phyloP scores from a whole-genome alignment of 352 stramenopile species.

The Stramenopiles sp. region DNA sequence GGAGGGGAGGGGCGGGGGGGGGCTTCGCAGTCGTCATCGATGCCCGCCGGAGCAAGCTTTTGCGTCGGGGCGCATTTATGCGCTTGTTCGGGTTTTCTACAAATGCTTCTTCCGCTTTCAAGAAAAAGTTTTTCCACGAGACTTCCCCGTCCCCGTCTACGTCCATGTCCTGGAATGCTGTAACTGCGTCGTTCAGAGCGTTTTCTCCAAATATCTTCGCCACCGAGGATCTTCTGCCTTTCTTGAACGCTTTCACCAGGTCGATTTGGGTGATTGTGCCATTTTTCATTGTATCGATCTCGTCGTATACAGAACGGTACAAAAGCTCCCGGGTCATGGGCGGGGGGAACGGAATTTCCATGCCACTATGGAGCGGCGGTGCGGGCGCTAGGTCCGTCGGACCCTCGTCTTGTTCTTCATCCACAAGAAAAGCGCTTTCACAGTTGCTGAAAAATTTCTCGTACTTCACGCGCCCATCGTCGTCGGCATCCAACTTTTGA shows the following conservation, averaged over 20 bases:
- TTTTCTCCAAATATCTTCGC: slow-evolving; percentile 11
- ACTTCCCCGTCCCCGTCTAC: slow-evolving; percentile 1
- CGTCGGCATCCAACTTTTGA: slow-evolving; percentile 2
- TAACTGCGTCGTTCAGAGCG: neutral
- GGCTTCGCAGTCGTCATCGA: neutral
- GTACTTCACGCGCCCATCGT: neutral
- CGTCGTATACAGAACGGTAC: slow-evolving; percentile 9
- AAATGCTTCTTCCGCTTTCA: slow-evolving; percentile 10
- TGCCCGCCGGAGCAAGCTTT: neutral
- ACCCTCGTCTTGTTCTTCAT: neutral
- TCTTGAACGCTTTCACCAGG: neutral
- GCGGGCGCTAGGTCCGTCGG: neutral
- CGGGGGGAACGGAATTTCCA: neutral
- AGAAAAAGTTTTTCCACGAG: slow-evolving; percentile 8
- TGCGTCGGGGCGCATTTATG: neutral
- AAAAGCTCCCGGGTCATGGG: slow-evolving; percentile 5
- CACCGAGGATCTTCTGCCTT: slow-evolving; percentile 3
- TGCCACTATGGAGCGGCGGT: neutral
- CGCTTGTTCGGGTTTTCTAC: slow-evolving; percentile 6
- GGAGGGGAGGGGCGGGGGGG: neutral
- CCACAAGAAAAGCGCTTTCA: neutral
- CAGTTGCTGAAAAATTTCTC: slow-evolving; percentile 2
- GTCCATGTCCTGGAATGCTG: slow-evolving; percentile 9
- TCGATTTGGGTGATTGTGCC: slow-evolving; percentile 6
- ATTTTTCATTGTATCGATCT: slow-evolving; percentile 6